Percentiles rank a stretch among this genome's conserved stretches.
phyloP scores from a whole-genome alignment of 768 basidiomycete species.

The Russula vinacea region DNA sequence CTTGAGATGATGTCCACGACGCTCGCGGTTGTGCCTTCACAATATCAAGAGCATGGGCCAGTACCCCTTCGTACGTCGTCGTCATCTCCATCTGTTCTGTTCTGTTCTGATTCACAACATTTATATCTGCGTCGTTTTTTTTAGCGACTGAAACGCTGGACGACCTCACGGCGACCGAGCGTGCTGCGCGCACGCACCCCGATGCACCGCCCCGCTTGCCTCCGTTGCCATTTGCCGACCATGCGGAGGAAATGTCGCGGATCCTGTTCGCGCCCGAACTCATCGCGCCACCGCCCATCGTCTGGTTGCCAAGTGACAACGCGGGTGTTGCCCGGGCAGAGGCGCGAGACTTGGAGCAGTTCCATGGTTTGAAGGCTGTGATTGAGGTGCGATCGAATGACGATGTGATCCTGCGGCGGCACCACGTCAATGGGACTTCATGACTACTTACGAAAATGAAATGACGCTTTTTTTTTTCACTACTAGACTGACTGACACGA shows the following conservation, averaged over 20 bases:
- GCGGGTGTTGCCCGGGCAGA: constrained; percentile 72
- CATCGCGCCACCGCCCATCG: constrained; percentile 70
- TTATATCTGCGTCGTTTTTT: not conserved
- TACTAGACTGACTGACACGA: not conserved
- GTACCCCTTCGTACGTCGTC: constrained; percentile 61
- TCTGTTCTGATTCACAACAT: not conserved
- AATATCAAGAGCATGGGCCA: constrained; percentile 52
- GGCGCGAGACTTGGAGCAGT: constrained; percentile 70
- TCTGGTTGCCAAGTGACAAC: constrained; percentile 82
- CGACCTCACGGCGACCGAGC: constrained; percentile 74
- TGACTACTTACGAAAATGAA: not conserved
- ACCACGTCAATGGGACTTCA: constrained; percentile 23
- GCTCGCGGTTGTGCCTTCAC: constrained; percentile 67
- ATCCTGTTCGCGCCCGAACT: constrained; percentile 82
- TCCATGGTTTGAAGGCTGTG: constrained; percentile 67
- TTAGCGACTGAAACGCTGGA: constrained; percentile 75
- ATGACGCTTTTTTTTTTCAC: not conserved
- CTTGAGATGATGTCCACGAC: constrained; percentile 83
- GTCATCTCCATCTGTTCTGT: not conserved
- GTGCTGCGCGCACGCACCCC: constrained; percentile 72
- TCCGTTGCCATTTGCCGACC: constrained; percentile 65
- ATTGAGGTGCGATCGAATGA: constrained; percentile 60
- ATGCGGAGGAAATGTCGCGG: constrained; percentile 72
- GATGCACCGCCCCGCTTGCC: constrained; percentile 74
- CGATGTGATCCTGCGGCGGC: constrained; percentile 45